phyloP scores from a whole-genome alignment of 495 filamentous ascomycete species.

The Usnea hakonensis region DNA sequence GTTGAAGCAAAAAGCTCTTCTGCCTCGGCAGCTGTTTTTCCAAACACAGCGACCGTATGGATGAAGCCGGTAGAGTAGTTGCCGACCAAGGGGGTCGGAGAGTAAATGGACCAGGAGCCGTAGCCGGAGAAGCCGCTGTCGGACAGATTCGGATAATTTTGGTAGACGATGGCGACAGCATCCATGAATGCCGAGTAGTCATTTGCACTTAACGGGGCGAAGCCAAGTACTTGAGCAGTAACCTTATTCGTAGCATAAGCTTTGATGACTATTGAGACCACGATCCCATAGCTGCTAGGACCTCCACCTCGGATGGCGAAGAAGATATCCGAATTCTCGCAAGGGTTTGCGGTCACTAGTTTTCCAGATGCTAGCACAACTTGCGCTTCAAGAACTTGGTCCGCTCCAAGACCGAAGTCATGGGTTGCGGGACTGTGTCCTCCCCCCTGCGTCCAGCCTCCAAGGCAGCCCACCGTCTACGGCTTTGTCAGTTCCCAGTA shows the following conservation, averaged over 20 bases:
- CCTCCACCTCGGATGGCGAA: conserved; percentile 50
- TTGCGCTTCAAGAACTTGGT: conserved; percentile 39
- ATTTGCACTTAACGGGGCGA: conserved; percentile 22
- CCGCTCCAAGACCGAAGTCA: conserved; percentile 31
- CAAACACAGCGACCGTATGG: conserved; percentile 30
- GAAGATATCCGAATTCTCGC: conserved; percentile 52
- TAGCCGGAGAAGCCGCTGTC: conserved; percentile 29
- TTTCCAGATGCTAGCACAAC: conserved; percentile 52
- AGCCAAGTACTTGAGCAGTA: conserved; percentile 34
- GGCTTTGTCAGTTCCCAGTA: neutral
- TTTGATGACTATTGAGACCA: conserved; percentile 37
- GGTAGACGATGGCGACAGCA: conserved; percentile 23
- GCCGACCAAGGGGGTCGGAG: conserved; percentile 20
- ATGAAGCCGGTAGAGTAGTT: conserved; percentile 32
- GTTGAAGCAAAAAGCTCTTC: conserved; percentile 24
- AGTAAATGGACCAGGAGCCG: conserved; percentile 31
- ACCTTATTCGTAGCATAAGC: conserved; percentile 32
- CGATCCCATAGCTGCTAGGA: conserved; percentile 43
- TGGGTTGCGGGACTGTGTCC: conserved; percentile 30
- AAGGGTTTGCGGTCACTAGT: conserved; percentile 42
- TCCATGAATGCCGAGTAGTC: conserved; percentile 24
- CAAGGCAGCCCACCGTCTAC: conserved; percentile 34
- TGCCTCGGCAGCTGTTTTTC: conserved; percentile 22
- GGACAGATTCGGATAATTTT: conserved; percentile 23
- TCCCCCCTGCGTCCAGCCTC: conserved; percentile 37